Base-by-base conservation (phyloP, 2,329 filamentous ascomycete genomes). In the Albifimbria verrucaria region DNA sequence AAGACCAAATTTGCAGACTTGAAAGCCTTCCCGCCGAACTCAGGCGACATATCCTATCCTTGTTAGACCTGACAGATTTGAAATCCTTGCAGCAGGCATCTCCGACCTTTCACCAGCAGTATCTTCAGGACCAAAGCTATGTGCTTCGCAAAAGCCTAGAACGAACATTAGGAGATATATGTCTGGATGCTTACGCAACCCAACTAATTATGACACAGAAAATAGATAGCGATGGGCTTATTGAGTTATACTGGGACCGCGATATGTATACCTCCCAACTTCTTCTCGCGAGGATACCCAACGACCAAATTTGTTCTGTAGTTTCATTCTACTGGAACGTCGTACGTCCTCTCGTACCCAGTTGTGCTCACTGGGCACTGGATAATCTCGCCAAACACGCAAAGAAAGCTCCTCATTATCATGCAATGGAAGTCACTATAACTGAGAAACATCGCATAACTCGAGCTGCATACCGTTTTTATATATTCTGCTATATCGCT, bases 401-500 rank as follows among this genome's bases (percentile, higher is more conserved):
- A 32, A 7, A 6, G 44, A 53, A 6, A 18, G 17, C 24, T n/a
- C 12, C 15, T 26, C 3, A 12, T 21, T 22, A 32, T 18, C 9
- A 46, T 20, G 10, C 17, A n/a, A 17, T 9, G 9, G 10, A 43
- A 23, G 36, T 49, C 17, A 56, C 52, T 41, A 23, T 12, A 18
- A 55, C 26, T 2, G 56, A 59, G 41, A 18, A 45, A 15, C 4
- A 11, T 4, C 49, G 54, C 4, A 42, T 57, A 12, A 12, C 43
- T 17, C 48, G 56, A 21, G 56, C 21, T 10, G 20, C 58, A 4
- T 57, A 58, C 36, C 56, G 51, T 15, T 59, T 55, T 32, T 49
- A 59, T 4, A n/a, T 58, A 15, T 49, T 36, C 24, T 54, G 56
- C 49, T 52, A 54, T 18, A 32, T 57, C 26, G 47, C 53, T 22